Evolutionary conservation across 768 basidiomycete species (phyloP), one percentile per base, ranked within the genome.

Genomic region (Lepiota subincarnata): DNA sequence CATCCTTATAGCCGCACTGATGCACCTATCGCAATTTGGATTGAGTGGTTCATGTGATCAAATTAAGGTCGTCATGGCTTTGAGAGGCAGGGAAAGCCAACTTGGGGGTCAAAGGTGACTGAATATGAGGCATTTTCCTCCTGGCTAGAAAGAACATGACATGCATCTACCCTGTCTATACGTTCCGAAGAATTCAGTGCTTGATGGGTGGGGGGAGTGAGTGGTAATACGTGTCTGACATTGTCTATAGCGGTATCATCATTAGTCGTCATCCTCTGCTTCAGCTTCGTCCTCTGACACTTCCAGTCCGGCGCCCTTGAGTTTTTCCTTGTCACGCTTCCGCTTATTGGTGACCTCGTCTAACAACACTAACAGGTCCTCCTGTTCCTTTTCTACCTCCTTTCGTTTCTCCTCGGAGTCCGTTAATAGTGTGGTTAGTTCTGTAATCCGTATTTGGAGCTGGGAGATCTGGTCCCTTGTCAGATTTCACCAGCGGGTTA

Each of bases 351-450:
- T 89, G 57, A 97, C 74, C 70, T 98, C 97, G 62, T 98, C 97
- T 3, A 99, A 73, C 28, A 98, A 70, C 10, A 99, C 95, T 18
- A 99, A 74, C 44, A 98, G 67, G 68, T 99, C 96, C 65, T 98
- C 96, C 61, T 98, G 95, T 67, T 99, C 96, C 69, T 94, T 95
- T 68, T 97, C 93, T 19, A 84, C 82, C 7, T 97, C 93, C 59
- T 81, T 86, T 45, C 81, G 79, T 65, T 86, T 88, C 51, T 75
- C 77, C 59, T 87, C 80, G 7, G 83, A 74, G 1, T 69, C 70
- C 39, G 69, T 66, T 6, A 92, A 66, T 50, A 82, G 68, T 12
- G 66, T 60, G 22, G 79, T 70, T 18, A 89, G 64, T 3, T 67
- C 64, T 4, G 70, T 61, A 6, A 87, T 63, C 60, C 81, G 77